Evolutionary conservation across 257 asterid genomes (phyloP), one percentile per base, ranked within the genome.

Genomic region (Forsythia suspensa): DNA sequence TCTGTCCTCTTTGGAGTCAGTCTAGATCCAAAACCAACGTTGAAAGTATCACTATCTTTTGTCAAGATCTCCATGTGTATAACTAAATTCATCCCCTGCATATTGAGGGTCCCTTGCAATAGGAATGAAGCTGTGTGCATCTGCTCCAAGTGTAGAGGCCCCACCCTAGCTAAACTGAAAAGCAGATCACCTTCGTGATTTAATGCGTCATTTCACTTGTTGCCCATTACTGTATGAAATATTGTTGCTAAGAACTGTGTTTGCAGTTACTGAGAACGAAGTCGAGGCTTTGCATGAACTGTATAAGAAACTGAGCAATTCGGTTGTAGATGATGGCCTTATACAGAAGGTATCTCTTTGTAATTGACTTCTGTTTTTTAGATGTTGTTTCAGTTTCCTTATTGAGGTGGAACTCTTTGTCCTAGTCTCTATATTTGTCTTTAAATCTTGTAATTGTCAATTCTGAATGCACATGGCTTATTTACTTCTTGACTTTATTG

Each of bases 201-300:
- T 29, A 40, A 20, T 71, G 73, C 39, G 24, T 15, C 21, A 52
- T 52, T 16, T 52, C 20, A 15, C 18, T 79, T 61, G 59, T 20
- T 59, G 29, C 67, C 36, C 37, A 59, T 20, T 59, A 59, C 67
- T 59, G 13, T n/a, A 4, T 59, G 36, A 6, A 59, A 59, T n/a
- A 3, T 59, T 20, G 12, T 59, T 18, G 67, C 67, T 59, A 44
- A 13, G n/a, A 48, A 48, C 46, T 51, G 57, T n/a, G 57, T 37
- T 59, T 40, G 10, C 63, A 81, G 79, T 81, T 71, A 72, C 68
- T 48, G 78, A 66, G 40, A 77, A 36, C 34, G 76, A 81, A 77
- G 82, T 77, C 71, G 82, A 72, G 74, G 57, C 82, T 0, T 57
- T 81, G 68, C 79, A 48, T 8, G 79, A 81, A 72, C 77, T 81